phyloP scores from a whole-genome alignment of 768 basidiomycete species.

The Coprinopsis cinerea region DNA sequence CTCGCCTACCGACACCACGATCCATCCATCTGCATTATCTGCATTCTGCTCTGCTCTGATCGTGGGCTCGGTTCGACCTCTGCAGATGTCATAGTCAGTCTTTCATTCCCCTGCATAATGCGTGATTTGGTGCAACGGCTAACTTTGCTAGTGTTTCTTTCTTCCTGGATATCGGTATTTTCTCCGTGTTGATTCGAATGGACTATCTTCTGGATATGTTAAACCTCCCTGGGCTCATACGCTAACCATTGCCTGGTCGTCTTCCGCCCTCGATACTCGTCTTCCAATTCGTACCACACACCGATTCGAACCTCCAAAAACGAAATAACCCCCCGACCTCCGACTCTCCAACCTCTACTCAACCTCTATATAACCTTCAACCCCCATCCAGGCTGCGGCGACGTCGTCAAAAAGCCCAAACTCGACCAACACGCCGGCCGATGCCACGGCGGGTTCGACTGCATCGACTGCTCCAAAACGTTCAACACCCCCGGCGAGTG shows the following conservation, averaged over 20 bases:
- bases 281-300: too few species aligned
- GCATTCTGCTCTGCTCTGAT: too few species aligned
- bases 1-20: too few species aligned
- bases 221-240: background rate
- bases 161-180: too few species aligned
- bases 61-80: conserved; percentile 3
- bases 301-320: too few species aligned
- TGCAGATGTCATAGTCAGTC: conserved; percentile 65
- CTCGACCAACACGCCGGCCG: conserved; percentile 68
- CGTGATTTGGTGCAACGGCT: background rate
- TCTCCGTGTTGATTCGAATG: too few species aligned
- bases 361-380: background rate
- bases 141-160: conserved; percentile 5
- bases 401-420: conserved; percentile 92
- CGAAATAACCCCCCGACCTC: background rate
- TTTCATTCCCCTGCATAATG: background rate
- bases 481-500: conserved; percentile 74
- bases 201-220: too few species aligned
- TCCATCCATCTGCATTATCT: too few species aligned
- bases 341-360: background rate
- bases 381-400: conserved; percentile 54
- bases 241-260: background rate
- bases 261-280: too few species aligned
- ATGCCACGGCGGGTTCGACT: conserved; percentile 68
- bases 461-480: conserved; percentile 84